Conservation (phyloP, 805 yeast genomes). For the Aciculoconidium aculeatum region DNA sequence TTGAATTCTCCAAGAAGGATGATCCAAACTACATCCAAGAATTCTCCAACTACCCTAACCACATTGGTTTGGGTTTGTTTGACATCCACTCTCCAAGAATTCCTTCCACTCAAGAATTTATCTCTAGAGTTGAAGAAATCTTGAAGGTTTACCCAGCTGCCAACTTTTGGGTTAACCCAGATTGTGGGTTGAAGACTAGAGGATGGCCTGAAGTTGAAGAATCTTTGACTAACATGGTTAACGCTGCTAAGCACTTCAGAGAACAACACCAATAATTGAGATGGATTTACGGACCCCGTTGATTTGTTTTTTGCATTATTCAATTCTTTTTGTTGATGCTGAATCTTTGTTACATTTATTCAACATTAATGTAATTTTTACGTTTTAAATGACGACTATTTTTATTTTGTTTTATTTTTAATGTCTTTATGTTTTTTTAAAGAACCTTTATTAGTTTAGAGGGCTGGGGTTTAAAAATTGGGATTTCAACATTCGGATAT, state of each 20-base stretch:
- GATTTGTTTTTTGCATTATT: constrained; percentile 26
- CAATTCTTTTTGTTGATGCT: constrained; percentile 39
- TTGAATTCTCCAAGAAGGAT: constrained; percentile 99
- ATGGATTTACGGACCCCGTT: constrained; percentile 4
- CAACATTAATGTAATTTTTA: constrained; percentile 42
- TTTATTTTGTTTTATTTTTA: constrained; percentile 14
- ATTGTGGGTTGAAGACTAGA: constrained; percentile 99
- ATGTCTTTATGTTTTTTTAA: constrained; percentile 13
- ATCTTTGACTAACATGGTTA: constrained; percentile 97
- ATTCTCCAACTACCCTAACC: constrained; percentile 98
- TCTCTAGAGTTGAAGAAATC: constrained; percentile 88
- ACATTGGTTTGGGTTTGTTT: constrained; percentile 97
- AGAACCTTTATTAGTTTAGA: constrained; percentile 6
- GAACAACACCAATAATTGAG: constrained; percentile 29
- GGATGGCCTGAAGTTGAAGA: constrained; percentile 97
- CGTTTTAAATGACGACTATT: constrained; percentile 11
- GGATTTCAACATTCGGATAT: constrained; percentile 47
- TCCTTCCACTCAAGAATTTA: constrained; percentile 96
- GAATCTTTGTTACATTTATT: constrained; percentile 38
- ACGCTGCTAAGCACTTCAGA: constrained; percentile 92
- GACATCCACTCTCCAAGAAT: constrained; percentile 99
- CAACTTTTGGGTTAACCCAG: constrained; percentile 99
- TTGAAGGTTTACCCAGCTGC: constrained; percentile 95
- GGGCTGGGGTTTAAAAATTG: constrained; percentile 35
- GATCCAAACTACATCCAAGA: constrained; percentile 97